phyloP scores from a whole-genome alignment of 805 yeast species.

The Soucietia sequanensis region DNA sequence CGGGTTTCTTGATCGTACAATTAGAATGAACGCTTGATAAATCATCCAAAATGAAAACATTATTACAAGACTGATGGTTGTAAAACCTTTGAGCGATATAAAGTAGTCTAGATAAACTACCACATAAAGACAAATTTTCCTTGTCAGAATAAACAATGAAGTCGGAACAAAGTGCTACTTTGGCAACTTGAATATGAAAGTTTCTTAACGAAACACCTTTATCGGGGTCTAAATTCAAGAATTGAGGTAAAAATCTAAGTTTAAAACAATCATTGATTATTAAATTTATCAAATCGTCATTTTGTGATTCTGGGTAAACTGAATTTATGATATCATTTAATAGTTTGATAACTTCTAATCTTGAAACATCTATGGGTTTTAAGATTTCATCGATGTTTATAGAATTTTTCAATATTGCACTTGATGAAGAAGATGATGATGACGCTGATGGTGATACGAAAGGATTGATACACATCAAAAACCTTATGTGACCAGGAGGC shows the following conservation, averaged over 20 bases:
- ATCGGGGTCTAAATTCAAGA: conserved; percentile 63
- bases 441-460: conserved; percentile 9
- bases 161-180: conserved; percentile 71
- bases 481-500: conserved; percentile 33
- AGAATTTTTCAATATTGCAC: conserved; percentile 47
- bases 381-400: conserved; percentile 55
- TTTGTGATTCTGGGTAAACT: conserved; percentile 9
- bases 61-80: conserved; percentile 12
- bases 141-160: conserved; percentile 65
- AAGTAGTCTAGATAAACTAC: conserved; percentile 29
- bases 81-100: conserved; percentile 39
- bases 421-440: neutral
- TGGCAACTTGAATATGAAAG: conserved; percentile 84
- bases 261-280: conserved; percentile 43
- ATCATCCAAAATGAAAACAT: conserved; percentile 20
- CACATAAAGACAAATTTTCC: conserved; percentile 5
- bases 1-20: conserved; percentile 3
- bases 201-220: conserved; percentile 77
- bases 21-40: conserved; percentile 8
- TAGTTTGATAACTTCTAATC: conserved; percentile 25
- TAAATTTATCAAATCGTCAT: conserved; percentile 16
- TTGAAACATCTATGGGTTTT: conserved; percentile 45
- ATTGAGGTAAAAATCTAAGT: conserved; percentile 48
- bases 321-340: conserved; percentile 16
- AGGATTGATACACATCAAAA: conserved; percentile 39